These are phyloP conservation scores for Symmetrospora coprosmae DNA, from an alignment of 768 basidiomycete species.

Conservation along the genomic window DNA sequence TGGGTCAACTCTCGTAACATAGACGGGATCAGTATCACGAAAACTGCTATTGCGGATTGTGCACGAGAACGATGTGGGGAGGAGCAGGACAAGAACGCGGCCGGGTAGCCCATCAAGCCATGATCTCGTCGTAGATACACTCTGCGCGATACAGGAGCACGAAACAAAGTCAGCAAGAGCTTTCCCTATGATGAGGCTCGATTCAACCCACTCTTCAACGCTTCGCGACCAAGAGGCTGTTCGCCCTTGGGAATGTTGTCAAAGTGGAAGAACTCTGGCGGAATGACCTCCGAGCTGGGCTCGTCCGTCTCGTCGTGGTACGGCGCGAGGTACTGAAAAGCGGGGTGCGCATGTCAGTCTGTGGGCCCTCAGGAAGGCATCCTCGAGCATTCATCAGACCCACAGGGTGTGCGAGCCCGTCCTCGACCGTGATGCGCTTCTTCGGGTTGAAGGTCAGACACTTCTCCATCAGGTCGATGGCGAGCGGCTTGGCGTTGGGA, in stretches of 20 bases:
- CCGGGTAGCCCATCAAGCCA: constrained; percentile 2
- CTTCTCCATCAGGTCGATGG: constrained; percentile 57
- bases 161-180: background rate
- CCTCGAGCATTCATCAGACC: constrained; percentile 50
- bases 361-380: background rate
- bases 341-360: too few relatives aligned
- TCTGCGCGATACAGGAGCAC: constrained; percentile 3
- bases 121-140: constrained; percentile 33
- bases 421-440: constrained; percentile 86
- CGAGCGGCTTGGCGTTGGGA: constrained; percentile 48
- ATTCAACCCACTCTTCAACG: constrained; percentile 19
- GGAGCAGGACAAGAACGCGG: too few relatives aligned
- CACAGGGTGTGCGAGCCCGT: constrained; percentile 73
- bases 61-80: too few relatives aligned
- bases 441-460: constrained; percentile 92
- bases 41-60: too few relatives aligned
- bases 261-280: constrained; percentile 40
- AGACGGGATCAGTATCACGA: too few relatives aligned
- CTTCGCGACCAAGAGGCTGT: constrained; percentile 43
- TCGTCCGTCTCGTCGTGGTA: constrained; percentile 56
- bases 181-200: background rate
- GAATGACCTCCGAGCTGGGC: constrained; percentile 49
- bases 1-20: too few relatives aligned
- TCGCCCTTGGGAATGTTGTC: constrained; percentile 29
- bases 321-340: constrained; percentile 3